Percentiles rank a stretch among this genome's conserved stretches.
phyloP scores from a whole-genome alignment of 2,329 filamentous ascomycete genomes.

The Mollisiaceae sp. region DNA sequence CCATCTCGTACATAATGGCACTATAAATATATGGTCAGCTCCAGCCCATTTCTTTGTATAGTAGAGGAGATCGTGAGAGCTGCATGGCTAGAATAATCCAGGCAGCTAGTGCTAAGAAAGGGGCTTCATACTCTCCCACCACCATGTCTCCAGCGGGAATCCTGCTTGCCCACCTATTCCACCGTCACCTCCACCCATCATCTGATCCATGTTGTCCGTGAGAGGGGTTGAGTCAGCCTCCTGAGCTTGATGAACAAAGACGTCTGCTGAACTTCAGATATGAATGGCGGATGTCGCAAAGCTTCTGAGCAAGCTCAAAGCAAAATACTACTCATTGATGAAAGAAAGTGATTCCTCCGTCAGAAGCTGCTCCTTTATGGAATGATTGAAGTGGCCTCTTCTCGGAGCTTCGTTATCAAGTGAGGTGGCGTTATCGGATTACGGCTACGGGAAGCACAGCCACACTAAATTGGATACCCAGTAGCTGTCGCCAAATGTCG shows the following conservation, averaged over 20 bases:
- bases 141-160: constrained; percentile 94
- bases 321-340: neutral
- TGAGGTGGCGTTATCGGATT: constrained; percentile 7
- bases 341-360: neutral
- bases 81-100: neutral
- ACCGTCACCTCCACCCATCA: constrained; percentile 43
- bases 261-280: neutral
- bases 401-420: constrained; percentile 5
- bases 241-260: neutral
- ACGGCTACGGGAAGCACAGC: neutral
- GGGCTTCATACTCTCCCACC: constrained; percentile 68
- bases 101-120: neutral
- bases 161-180: constrained; percentile 57
- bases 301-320: neutral
- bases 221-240: constrained; percentile 7
- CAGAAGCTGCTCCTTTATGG: neutral
- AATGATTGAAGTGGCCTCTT: neutral
- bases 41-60: neutral
- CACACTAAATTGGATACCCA: neutral
- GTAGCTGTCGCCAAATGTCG: neutral
- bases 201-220: constrained; percentile 41
- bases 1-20: constrained; percentile 93
- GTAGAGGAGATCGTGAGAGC: neutral
- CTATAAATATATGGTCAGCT: constrained; percentile 45
- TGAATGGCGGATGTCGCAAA: neutral